Conservation (phyloP, 1,139 yeast genomes). For the Debaryomyces subglobosus region DNA sequence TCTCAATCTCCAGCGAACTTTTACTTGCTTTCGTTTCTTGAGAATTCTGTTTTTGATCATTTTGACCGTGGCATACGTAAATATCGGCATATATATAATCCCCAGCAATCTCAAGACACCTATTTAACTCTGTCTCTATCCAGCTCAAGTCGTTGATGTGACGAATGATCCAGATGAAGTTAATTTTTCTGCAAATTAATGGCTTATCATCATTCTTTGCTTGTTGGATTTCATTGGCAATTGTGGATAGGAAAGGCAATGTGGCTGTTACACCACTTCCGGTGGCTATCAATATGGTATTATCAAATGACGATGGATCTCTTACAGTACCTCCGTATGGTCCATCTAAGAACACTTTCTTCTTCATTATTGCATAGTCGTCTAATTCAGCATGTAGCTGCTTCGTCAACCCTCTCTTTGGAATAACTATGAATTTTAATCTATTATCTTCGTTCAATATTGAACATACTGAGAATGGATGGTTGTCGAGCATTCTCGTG, state of each 20-base stretch:
- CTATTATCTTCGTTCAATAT: conserved; percentile 26
- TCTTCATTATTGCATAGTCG: conserved; percentile 22
- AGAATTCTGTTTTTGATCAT: not conserved
- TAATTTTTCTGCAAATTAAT: conserved; percentile 30
- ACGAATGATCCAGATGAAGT: conserved; percentile 55
- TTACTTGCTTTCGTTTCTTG: not conserved
- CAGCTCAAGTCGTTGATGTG: conserved; percentile 42
- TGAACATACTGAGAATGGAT: conserved; percentile 63
- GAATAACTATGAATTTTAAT: conserved; percentile 53
- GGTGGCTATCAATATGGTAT: conserved; percentile 44
- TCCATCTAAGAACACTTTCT: conserved; percentile 56
- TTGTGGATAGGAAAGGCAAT: conserved; percentile 46
- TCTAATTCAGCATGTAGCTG: conserved; percentile 32
- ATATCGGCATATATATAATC: conserved; percentile 30
- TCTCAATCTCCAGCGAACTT: conserved; percentile 16
- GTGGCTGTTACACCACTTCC: conserved; percentile 64
- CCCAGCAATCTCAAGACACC: conserved; percentile 28
- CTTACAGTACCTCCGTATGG: conserved; percentile 66
- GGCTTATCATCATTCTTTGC: conserved; percentile 15
- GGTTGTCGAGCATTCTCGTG: conserved; percentile 53
- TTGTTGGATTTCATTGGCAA: conserved; percentile 21
- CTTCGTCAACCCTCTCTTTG: conserved; percentile 55
- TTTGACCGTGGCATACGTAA: conserved; percentile 22
- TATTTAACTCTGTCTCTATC: conserved; percentile 45
- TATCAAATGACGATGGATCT: conserved; percentile 52